A percentile compares a stretch with the other conserved stretches of the same genome.
These are phyloP conservation scores for Coniochaeta sp. DNA, from an alignment of 2,329 filamentous ascomycete genomes.

Conservation along the genomic window DNA sequence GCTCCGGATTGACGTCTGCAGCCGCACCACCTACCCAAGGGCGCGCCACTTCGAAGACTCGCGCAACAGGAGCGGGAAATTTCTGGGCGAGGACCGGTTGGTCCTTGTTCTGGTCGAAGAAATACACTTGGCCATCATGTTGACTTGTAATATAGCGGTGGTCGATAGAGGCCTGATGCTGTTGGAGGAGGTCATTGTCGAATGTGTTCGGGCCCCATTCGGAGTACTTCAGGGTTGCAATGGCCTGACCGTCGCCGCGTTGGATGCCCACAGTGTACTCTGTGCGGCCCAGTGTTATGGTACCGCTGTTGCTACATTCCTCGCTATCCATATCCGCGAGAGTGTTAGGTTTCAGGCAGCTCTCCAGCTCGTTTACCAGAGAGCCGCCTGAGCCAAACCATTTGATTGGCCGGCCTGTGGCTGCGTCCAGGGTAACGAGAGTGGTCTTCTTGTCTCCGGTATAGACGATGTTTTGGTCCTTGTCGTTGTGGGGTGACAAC, in stretches of 20 bases:
- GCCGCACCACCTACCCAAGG: conserved; percentile 50
- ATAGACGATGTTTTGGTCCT: conserved; percentile 75
- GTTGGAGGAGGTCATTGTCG: conserved; percentile 77
- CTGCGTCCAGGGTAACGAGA: conserved; percentile 82
- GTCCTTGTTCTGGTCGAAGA: conserved; percentile 60
- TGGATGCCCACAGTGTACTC: conserved; percentile 89
- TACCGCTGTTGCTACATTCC: conserved; percentile 70
- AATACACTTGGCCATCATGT: conserved; percentile 77
- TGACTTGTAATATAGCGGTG: conserved; percentile 82
- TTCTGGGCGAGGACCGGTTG: conserved; percentile 59
- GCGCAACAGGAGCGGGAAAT: conserved; percentile 70
- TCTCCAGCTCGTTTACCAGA: conserved; percentile 62
- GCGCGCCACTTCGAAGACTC: conserved; percentile 82
- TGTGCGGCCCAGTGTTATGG: conserved; percentile 74
- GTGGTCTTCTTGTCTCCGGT: conserved; percentile 87
- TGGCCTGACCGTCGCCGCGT: conserved; percentile 62
- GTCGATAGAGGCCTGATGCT: conserved; percentile 76
- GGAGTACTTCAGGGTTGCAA: conserved; percentile 86
- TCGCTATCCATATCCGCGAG: conserved; percentile 60
- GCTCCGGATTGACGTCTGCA: conserved; percentile 59
- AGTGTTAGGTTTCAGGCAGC: conserved; percentile 64
- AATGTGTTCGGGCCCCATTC: conserved; percentile 94
- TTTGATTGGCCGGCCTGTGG: conserved; percentile 73
- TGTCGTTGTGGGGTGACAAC: conserved; percentile 66
- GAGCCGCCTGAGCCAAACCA: conserved; percentile 72